Percentiles rank a stretch among this genome's conserved stretches.
Evolutionary conservation across 257 asterid species (phyloP).

Genomic region (Eustoma russellianum): DNA sequence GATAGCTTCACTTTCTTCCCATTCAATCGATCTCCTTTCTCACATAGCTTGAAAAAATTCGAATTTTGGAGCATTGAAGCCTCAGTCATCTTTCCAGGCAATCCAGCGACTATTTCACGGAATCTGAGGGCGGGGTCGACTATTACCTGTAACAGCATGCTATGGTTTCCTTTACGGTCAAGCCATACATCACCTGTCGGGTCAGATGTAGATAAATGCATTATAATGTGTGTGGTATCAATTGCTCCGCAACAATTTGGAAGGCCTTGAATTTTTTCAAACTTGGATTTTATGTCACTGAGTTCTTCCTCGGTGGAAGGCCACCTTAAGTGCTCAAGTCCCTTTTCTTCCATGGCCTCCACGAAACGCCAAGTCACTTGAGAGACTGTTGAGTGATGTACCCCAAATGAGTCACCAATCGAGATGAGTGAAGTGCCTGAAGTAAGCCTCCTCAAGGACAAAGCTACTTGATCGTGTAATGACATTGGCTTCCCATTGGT

Average conservation of each 20-base stretch:
- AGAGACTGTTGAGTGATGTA: slow-evolving; percentile 77
- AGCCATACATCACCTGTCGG: slow-evolving; percentile 50
- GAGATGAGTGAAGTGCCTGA: slow-evolving; percentile 70
- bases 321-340: slow-evolving; percentile 64
- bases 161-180: slow-evolving; percentile 45
- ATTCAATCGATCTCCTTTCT: slow-evolving; percentile 43
- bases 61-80: slow-evolving; percentile 45
- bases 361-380: slow-evolving; percentile 91
- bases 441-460: slow-evolving; percentile 58
- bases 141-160: slow-evolving; percentile 71
- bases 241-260: slow-evolving; percentile 88
- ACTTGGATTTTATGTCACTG: slow-evolving; percentile 34
- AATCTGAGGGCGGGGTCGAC: slow-evolving; percentile 65
- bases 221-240: slow-evolving; percentile 57
- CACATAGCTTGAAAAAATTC: slow-evolving; percentile 41
- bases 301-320: slow-evolving; percentile 43
- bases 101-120: slow-evolving; percentile 59
- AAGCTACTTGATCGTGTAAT: slow-evolving; percentile 66
- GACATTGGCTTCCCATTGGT: slow-evolving; percentile 57
- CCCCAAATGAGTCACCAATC: slow-evolving; percentile 61
- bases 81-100: slow-evolving; percentile 73
- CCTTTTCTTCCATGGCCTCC: slow-evolving; percentile 65
- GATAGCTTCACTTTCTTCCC: slow-evolving; percentile 23
- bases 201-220: slow-evolving; percentile 63
- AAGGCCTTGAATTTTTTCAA: slow-evolving; percentile 54